These are phyloP conservation scores for Micractinium conductrix DNA, from an alignment of 139 green algal species.

Conservation along the genomic window DNA sequence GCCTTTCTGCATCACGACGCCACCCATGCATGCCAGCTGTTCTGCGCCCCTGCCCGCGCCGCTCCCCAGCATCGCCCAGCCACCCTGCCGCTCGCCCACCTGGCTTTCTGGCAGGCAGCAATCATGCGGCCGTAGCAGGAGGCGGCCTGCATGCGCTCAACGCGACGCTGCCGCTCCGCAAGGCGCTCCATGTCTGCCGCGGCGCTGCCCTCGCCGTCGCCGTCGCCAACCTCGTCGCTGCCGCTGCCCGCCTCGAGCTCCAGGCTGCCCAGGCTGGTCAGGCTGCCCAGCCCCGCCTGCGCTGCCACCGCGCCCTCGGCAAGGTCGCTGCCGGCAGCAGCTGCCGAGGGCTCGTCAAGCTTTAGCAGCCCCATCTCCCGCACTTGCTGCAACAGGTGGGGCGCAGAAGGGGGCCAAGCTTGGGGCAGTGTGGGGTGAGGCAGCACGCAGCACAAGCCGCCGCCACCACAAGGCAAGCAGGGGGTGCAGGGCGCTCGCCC, in stretches of 20 bases:
- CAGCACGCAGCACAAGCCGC: not conserved
- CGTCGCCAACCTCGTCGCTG: not conserved
- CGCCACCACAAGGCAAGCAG: not conserved
- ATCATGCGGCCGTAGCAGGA: constrained; percentile 32
- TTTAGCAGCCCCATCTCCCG: constrained; percentile 21
- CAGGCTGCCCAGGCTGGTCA: not conserved
- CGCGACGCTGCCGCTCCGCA: not conserved
- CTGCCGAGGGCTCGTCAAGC: not conserved
- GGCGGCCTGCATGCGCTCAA: not conserved
- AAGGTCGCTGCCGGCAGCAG: not conserved
- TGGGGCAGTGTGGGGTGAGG: not conserved
- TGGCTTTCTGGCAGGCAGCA: constrained; percentile 32
- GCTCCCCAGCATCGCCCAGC: no score
- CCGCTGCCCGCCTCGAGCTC: not conserved
- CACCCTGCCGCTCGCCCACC: not conserved
- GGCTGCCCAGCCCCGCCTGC: not conserved
- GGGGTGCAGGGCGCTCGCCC: no score
- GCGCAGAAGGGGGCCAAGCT: not conserved
- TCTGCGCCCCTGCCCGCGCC: no score
- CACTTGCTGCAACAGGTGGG: not conserved
- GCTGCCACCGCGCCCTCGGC: not conserved
- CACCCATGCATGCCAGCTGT: no score
- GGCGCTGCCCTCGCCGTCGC: no score
- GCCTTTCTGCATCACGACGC: no score
- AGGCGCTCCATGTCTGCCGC: no score